Conservation (phyloP, 352 stramenopile genomes). For the Phytophthora macrochlamydospora region DNA sequence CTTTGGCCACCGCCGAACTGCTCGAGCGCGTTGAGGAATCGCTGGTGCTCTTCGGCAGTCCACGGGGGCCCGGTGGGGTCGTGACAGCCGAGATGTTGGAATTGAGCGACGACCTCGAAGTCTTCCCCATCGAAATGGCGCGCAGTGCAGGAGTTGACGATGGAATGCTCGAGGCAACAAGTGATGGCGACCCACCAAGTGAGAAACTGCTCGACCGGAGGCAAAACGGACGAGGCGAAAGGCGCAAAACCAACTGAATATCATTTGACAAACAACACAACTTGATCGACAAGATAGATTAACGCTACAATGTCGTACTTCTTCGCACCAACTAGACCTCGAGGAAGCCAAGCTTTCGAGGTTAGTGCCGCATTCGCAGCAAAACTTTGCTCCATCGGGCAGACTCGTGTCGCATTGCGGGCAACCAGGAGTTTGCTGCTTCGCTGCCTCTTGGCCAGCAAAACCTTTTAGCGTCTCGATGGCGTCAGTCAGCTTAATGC, state of each 20-base stretch:
- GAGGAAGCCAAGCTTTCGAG: neutral
- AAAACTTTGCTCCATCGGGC: slow-evolving; percentile 6
- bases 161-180: slow-evolving; percentile 1
- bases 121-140: slow-evolving; percentile 22
- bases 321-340: no score
- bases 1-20: slow-evolving; percentile 56
- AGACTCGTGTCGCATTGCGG: neutral
- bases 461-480: slow-evolving; percentile 11
- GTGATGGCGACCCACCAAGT: slow-evolving; percentile 16
- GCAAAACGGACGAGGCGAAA: no score
- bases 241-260: no score
- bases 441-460: slow-evolving; percentile 15
- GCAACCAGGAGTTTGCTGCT: neutral
- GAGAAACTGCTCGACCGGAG: slow-evolving; percentile 13
- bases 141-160: slow-evolving; percentile 3
- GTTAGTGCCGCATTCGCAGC: slow-evolving; percentile 6
- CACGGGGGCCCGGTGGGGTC: slow-evolving; percentile 37
- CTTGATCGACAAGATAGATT: no score
- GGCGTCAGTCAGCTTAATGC: slow-evolving; percentile 6
- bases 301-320: no score
- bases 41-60: slow-evolving; percentile 65
- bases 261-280: no score
- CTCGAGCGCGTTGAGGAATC: slow-evolving; percentile 73
- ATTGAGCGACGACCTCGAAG: slow-evolving; percentile 12
- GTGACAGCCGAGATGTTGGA: slow-evolving; percentile 25